phyloP scores from a whole-genome alignment of 306 rosid genomes.

The Coriaria nepalensis region DNA sequence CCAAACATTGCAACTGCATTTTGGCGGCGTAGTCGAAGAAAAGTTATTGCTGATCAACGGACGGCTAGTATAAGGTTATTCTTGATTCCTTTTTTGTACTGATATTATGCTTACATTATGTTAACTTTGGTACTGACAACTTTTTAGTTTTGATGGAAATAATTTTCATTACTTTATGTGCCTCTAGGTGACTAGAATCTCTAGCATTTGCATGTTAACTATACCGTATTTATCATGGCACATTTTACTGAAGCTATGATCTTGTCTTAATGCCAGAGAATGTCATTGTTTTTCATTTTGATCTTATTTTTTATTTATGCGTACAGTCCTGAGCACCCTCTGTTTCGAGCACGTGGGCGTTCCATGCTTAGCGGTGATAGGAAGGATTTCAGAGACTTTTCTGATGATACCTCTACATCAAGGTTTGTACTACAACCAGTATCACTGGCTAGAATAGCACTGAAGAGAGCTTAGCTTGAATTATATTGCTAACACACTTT shows the following conservation, averaged over 20 bases:
- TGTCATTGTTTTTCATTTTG: neutral
- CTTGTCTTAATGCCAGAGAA: neutral
- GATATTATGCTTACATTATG: conserved; percentile 14
- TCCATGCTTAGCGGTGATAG: conserved; percentile 95
- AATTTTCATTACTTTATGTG: too few relatives aligned
- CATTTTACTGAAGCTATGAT: neutral
- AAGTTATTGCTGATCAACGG: conserved; percentile 92
- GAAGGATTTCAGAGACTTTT: conserved; percentile 62
- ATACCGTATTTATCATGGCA: too few relatives aligned
- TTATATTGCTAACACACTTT: too few relatives aligned
- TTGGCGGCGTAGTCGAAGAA: conserved; percentile 97
- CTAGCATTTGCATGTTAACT: too few relatives aligned
- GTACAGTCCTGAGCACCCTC: conserved; percentile 98
- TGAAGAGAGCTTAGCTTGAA: too few relatives aligned
- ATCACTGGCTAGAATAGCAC: too few relatives aligned
- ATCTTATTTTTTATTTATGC: conserved; percentile 4
- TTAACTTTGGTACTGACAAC: too few relatives aligned
- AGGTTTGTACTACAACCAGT: too few relatives aligned
- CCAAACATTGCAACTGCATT: conserved; percentile 92
- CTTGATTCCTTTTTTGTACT: conserved; percentile 21
- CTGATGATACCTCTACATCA: conserved; percentile 76
- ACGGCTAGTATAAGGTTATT: conserved; percentile 97
- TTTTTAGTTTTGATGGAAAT: too few relatives aligned
- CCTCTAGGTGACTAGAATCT: too few relatives aligned
- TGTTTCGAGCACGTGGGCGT: conserved; percentile 71